phyloP scores from a whole-genome alignment of 768 basidiomycete species.

The Auriscalpium orientale region DNA sequence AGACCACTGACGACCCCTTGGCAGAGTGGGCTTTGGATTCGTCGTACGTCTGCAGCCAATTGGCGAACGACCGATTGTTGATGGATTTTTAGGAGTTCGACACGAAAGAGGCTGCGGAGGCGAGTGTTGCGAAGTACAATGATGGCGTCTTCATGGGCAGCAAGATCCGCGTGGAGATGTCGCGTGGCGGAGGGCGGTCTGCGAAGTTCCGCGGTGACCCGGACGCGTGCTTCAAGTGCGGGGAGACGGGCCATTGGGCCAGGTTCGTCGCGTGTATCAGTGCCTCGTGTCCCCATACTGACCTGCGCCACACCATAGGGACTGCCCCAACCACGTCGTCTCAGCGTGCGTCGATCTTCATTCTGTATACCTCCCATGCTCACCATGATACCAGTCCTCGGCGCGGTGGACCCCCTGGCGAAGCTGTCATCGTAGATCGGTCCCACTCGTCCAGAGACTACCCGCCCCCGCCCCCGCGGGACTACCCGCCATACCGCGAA shows the following conservation, averaged over 20 bases:
- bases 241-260: slow-evolving; percentile 83
- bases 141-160: slow-evolving; percentile 91
- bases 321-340: slow-evolving; percentile 55
- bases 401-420: slow-evolving; percentile 30
- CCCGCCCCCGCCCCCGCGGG: slow-evolving; percentile 33
- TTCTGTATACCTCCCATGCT: slow-evolving; percentile 6
- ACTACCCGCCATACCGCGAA: slow-evolving; percentile 40
- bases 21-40: slow-evolving; percentile 81
- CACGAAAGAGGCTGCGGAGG: slow-evolving; percentile 70
- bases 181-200: slow-evolving; percentile 75
- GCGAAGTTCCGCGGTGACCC: slow-evolving; percentile 82
- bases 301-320: slow-evolving; percentile 33
- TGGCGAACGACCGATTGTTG: too few relatives aligned
- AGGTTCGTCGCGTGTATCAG: slow-evolving; percentile 40
- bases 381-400: slow-evolving; percentile 30
- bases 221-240: slow-evolving; percentile 84
- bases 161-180: slow-evolving; percentile 82
- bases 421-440: slow-evolving; percentile 50
- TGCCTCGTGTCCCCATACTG: not conserved
- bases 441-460: slow-evolving; percentile 48
- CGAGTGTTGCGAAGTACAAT: slow-evolving; percentile 81
- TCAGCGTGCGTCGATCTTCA: slow-evolving; percentile 28
- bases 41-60: slow-evolving; percentile 49
- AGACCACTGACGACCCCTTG: not conserved
- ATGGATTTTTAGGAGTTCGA: slow-evolving; percentile 65